Base-by-base conservation (phyloP, 2,329 filamentous ascomycete species). In the Cordyceps javanica region DNA sequence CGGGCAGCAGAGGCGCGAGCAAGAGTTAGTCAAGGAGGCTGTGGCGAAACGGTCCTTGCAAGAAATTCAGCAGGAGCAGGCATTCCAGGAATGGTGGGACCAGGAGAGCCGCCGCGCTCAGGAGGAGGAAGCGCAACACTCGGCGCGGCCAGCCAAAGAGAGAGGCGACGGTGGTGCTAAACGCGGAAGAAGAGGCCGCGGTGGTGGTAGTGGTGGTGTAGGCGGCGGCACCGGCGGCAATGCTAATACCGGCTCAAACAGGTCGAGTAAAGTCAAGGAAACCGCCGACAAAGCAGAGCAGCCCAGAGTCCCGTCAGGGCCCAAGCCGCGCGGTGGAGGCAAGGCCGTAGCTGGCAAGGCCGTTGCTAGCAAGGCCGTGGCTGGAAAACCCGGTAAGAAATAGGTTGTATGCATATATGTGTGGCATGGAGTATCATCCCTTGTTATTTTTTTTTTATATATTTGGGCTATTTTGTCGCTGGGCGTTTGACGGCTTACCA, bases 51-150 rank as follows among this genome's bases (percentile, higher is more conserved):
- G 93, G 57, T 94, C 90, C 62, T 75, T 99, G 30, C 87, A 95
- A 67, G 94, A 97, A 62, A 99, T 99, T 59, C 94, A 99, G 70
- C 86, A 94, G 63, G 94, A 99, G 72, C 94, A 99, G 68, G 91
- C 91, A 53, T 99, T 99, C 69, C 90, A 97, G 69, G 87, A 95
- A 69, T 96, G 92, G 91, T 96, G 91, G 91, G 90, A 95, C 63
- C 86, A 89, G 61, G 92, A 96, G 71, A 91, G 87, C 65, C 80
- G 81, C 60, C 80, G 89, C 28, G 82, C 88, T 38, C 86, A 87
- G 62, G 83, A 87, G 63, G 84, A 85, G 60, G 81, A 82, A 60
- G 77, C 78, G 3, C 67, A 72, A 45, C 70, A 73, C 51, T 67
- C 70, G 25, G 67, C 67, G 34, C 72, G 70, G 59, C 75, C 80